Evolutionary conservation across 2,329 filamentous ascomycete species (phyloP).

Genomic region (Rutstroemia sp.): DNA sequence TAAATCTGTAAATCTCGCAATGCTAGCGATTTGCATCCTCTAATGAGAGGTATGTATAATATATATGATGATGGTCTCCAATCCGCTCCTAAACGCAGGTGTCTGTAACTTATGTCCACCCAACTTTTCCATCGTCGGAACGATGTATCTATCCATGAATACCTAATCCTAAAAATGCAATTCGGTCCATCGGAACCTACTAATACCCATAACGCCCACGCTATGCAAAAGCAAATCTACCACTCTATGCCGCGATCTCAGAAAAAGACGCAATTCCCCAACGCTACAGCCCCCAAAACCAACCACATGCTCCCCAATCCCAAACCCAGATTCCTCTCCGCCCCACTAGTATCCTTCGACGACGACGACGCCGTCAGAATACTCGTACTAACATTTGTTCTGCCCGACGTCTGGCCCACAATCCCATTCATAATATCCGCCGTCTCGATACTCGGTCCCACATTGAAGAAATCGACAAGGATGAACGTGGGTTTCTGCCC

Average conservation of each 20-base stretch:
- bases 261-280: neutral
- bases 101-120: too few relatives aligned
- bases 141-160: too few relatives aligned
- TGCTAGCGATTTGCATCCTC: too few relatives aligned
- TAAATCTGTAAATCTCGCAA: too few relatives aligned
- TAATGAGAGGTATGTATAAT: too few relatives aligned
- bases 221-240: neutral
- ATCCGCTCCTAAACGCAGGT: too few relatives aligned
- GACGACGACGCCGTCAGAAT: slow-evolving; percentile 11
- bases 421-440: slow-evolving; percentile 62
- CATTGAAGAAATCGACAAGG: slow-evolving; percentile 74
- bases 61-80: too few relatives aligned
- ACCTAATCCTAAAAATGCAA: too few relatives aligned
- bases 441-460: slow-evolving; percentile 60
- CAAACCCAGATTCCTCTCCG: neutral
- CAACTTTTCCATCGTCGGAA: too few relatives aligned
- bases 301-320: neutral
- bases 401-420: slow-evolving; percentile 19
- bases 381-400: slow-evolving; percentile 20
- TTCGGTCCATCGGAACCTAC: too few relatives aligned
- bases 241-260: neutral
- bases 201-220: neutral
- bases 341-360: neutral
- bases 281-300: neutral
- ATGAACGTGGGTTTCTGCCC: slow-evolving; percentile 62